Base-by-base conservation (phyloP, 345 rosid genomes). In the Syzygium aromaticum region DNA sequence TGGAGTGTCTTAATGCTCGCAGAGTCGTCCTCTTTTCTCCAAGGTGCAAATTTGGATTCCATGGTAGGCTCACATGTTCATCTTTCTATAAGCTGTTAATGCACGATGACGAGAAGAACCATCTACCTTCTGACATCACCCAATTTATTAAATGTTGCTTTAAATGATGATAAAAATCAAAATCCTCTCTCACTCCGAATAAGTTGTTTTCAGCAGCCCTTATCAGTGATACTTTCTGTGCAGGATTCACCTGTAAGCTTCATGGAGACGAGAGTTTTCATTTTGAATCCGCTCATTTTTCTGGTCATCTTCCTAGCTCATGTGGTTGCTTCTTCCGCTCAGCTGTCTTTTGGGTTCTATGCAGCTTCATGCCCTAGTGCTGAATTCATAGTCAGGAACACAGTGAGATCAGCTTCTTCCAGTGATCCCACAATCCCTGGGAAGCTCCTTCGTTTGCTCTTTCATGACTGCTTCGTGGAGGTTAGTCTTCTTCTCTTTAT, bases 401-500 rank as follows among this genome's bases (percentile, higher is more conserved):
- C 95, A 1, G 96, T 96, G 30, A 92, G 95, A 89, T 92, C 97
- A 57, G 98, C 98, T 88, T 89, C 98, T 78, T 64, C 92, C 51
- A 4, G 61, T 54, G 99, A 96, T 88, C 94, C 94, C 86, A 92
- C 96, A 77, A 87, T 97, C 54, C 99, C 96, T 1, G 98, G 98
- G 85, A 96, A 95, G 93, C 98, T 97, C 54, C 95, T 97, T 7
- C 98, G 98, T 89, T 89, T 96, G 94, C 86, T 94, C 78, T 96
- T 97, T 91, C 98, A 96, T 78, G 99, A 96, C 87, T 96, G 99
- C 92, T 94, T 97, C 51, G 97, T 96, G 14, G 94, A 96, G 93
- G 99, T 96, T n/a, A 90, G 90, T 88, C 77, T 51, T 78, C 33
- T 53, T 61, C 46, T 22, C 56, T 57, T 22, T 54, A 49, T 27